phyloP scores from a whole-genome alignment of 441 rosid species.

The Jatropha multifida region DNA sequence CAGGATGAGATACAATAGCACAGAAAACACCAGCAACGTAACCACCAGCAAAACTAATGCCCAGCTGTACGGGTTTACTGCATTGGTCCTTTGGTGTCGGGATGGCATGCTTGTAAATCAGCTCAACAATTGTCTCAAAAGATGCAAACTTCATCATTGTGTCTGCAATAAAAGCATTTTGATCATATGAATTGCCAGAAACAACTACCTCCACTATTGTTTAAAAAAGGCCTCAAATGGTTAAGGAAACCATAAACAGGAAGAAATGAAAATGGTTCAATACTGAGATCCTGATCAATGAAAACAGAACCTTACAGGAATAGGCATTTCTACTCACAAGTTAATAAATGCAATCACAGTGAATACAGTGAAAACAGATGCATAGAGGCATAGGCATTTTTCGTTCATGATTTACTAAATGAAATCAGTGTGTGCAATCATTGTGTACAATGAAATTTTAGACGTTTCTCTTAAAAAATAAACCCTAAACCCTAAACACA shows the following conservation, averaged over 20 bases:
- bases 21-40: slow-evolving; percentile 96
- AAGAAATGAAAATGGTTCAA: background rate
- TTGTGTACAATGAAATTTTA: background rate
- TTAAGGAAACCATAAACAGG: background rate
- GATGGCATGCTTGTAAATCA: slow-evolving; percentile 85
- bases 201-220: background rate
- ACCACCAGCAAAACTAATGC: slow-evolving; percentile 95
- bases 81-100: slow-evolving; percentile 89
- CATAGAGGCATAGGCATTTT: background rate
- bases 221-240: background rate
- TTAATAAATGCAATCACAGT: background rate
- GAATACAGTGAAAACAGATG: background rate
- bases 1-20: slow-evolving; percentile 97
- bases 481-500: background rate
- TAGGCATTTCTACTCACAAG: background rate
- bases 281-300: background rate
- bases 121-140: slow-evolving; percentile 93
- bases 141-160: slow-evolving; percentile 99
- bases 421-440: background rate
- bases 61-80: slow-evolving; percentile 86
- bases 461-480: background rate
- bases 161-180: slow-evolving; percentile 44
- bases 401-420: background rate
- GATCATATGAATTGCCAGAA: background rate
- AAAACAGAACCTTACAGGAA: background rate